Base-by-base conservation (phyloP, 2,329 filamentous ascomycete species). In the Colletotrichum liaoningense region DNA sequence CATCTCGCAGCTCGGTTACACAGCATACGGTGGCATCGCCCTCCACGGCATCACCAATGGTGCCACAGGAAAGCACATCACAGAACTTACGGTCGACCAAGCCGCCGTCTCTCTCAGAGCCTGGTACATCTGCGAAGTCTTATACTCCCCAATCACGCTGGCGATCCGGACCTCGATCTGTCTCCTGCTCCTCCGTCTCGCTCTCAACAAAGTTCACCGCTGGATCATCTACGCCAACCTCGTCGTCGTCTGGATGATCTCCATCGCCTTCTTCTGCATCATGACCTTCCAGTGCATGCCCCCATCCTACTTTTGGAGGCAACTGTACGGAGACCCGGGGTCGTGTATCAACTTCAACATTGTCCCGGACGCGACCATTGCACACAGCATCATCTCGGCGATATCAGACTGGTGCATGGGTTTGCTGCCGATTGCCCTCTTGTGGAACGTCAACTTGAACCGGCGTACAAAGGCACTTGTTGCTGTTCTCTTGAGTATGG, bases 391-490 rank as follows among this genome's bases (percentile, higher is more conserved):
- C 24, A 77, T 88, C 35, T 84, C 82, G 30, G 85, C 84, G 7
- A 70, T 85, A 5, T 84, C 81, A 56, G 88, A 90, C 74, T 86
- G 87, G 79, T 82, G 83, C 1, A 82, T 89, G 14, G 87, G 85
- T 2, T 77, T 88, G 4, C 77, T 90, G 5, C 88, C 88, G 0
- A 82, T 88, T 7, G 83, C 84, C 14, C 83, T 90, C 52, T 80
- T 90, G 0, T 88, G 87, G 85, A 80, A 84, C 24, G 81, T 89
- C 46, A 84, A 86, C 70, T 86, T 90, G 80, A 85, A 84, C 55
- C 78, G 78, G 52, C 81, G 82, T 49, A 86, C 84, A 4, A 89
- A 88, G 75, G 65, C 84, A 6, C 80, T 84, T 19, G 81, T 90
- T 33, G 84, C 83, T 5, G 75, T 84, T 3, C 83, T 90, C 60